phyloP scores from a whole-genome alignment of 805 yeast species.

The Lachancea meyersii region DNA sequence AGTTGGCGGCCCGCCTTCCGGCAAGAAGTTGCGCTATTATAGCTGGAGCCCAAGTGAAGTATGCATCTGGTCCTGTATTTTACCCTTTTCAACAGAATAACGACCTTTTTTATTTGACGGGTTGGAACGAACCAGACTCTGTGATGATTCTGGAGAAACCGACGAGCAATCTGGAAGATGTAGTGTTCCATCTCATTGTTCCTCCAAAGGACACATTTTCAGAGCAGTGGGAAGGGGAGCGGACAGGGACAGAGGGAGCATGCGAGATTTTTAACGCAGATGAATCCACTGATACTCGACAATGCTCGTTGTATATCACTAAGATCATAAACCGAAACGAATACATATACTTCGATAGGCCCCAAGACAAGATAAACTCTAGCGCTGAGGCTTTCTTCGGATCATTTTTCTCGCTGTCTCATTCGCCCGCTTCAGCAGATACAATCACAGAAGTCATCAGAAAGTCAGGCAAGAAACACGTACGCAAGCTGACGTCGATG shows the following conservation, averaged over 20 bases:
- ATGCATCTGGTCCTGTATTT: constrained; percentile 85
- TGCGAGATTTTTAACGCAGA: constrained; percentile 84
- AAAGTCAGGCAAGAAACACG: constrained; percentile 30
- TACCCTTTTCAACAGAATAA: constrained; percentile 90
- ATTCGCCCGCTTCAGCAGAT: constrained; percentile 23
- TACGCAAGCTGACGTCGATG: constrained; percentile 22
- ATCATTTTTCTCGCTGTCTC: constrained; percentile 26
- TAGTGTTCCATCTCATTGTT: constrained; percentile 70
- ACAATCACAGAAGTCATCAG: constrained; percentile 27
- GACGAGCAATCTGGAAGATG: constrained; percentile 44
- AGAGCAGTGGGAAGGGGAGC: constrained; percentile 93
- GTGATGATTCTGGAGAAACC: constrained; percentile 61
- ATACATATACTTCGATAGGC: constrained; percentile 50
- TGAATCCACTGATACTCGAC: constrained; percentile 48
- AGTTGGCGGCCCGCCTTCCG: constrained; percentile 53
- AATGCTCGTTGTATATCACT: constrained; percentile 39
- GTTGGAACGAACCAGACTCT: constrained; percentile 88
- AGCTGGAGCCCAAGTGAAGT: constrained; percentile 66
- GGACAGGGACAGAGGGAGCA: constrained; percentile 83
- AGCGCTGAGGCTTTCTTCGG: constrained; percentile 25
- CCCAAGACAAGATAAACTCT: constrained; percentile 19
- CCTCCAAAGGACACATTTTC: constrained; percentile 71
- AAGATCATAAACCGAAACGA: constrained; percentile 44
- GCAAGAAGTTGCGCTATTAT: constrained; percentile 63
- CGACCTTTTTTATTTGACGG: constrained; percentile 79